Conservation (phyloP, 2,329 filamentous ascomycete genomes). For the Scedosporium minutisporum region DNA sequence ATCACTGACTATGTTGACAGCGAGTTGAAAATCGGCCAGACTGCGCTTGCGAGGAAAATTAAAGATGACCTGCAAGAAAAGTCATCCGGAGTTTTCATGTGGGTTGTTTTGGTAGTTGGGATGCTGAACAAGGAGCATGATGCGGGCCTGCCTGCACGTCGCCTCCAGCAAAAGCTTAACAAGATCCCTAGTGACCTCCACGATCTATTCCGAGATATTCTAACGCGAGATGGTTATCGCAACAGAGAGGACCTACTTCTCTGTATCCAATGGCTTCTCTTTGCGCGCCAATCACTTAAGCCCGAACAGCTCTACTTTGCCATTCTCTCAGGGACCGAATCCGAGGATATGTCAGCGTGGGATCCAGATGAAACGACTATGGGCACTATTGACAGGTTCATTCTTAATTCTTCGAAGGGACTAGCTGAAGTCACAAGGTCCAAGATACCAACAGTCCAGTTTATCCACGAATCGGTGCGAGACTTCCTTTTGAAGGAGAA, state of each 20-base stretch:
- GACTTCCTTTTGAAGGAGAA: slow-evolving; percentile 33
- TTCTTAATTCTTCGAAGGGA: background rate
- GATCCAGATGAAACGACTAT: background rate
- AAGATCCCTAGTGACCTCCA: background rate
- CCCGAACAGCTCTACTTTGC: slow-evolving; percentile 36
- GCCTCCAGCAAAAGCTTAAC: background rate
- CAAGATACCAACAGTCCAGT: background rate
- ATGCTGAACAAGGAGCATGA: slow-evolving; percentile 26
- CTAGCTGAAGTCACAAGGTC: background rate
- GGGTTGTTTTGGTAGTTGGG: slow-evolving; percentile 28
- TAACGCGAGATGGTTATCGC: background rate
- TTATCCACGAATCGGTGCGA: slow-evolving; percentile 29
- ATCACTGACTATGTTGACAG: background rate
- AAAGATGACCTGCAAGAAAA: slow-evolving; percentile 22
- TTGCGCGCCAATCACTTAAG: slow-evolving; percentile 30
- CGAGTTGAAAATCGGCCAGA: slow-evolving; percentile 4
- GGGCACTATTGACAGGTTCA: background rate
- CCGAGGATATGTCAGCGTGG: background rate
- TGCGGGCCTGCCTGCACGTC: slow-evolving; percentile 13
- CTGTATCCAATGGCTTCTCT: slow-evolving; percentile 37
- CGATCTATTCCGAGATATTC: background rate
- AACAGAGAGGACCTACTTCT: background rate
- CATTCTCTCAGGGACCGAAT: slow-evolving; percentile 17
- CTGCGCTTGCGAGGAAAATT: background rate
- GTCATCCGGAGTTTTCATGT: slow-evolving; percentile 33